A percentile compares a stretch with the other conserved stretches of the same genome.
Evolutionary conservation across 805 yeast genomes (phyloP).

Genomic region (Torulaspora gathmanii): DNA sequence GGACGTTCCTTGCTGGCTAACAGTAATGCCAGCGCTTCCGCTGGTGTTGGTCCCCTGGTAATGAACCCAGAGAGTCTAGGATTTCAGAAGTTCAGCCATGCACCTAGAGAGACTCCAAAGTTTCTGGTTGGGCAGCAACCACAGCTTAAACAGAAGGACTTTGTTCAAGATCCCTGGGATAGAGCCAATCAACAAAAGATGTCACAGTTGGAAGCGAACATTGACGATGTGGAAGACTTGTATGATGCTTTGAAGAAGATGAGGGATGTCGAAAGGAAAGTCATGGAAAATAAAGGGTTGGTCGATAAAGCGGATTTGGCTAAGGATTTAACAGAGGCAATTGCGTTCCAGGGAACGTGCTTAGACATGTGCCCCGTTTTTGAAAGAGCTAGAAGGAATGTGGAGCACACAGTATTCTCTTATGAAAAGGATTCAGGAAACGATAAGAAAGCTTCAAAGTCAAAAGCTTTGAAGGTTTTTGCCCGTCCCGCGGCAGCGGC

Average conservation of each 20-base stretch:
- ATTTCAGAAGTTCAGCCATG: conserved; percentile 18
- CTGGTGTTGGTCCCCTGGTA: conserved; percentile 24
- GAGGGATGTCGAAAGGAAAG: conserved; percentile 67
- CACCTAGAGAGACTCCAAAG: conserved; percentile 34
- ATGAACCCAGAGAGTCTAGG: conserved; percentile 24
- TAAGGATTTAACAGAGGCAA: conserved; percentile 83
- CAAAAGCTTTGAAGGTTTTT: conserved; percentile 79
- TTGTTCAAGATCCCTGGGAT: conserved; percentile 61
- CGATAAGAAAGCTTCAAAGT: conserved; percentile 52
- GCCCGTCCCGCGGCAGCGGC: conserved; percentile 98
- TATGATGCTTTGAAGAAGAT: conserved; percentile 70
- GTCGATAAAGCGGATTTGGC: conserved; percentile 85
- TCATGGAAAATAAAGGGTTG: conserved; percentile 74
- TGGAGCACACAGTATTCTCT: conserved; percentile 78
- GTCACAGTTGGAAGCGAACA: conserved; percentile 45
- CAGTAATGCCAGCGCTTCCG: not conserved
- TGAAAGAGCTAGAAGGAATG: conserved; percentile 82
- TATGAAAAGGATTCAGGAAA: conserved; percentile 62
- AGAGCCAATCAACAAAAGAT: conserved; percentile 60
- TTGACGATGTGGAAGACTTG: conserved; percentile 61
- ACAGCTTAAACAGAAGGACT: conserved; percentile 29
- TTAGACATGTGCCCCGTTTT: conserved; percentile 91
- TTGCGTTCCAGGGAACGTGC: conserved; percentile 82
- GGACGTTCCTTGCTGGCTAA: no score
- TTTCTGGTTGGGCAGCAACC: conserved; percentile 39